These are phyloP conservation scores for Phaseolus coccineus DNA, from an alignment of 331 rosid genomes.

Conservation along the genomic window DNA sequence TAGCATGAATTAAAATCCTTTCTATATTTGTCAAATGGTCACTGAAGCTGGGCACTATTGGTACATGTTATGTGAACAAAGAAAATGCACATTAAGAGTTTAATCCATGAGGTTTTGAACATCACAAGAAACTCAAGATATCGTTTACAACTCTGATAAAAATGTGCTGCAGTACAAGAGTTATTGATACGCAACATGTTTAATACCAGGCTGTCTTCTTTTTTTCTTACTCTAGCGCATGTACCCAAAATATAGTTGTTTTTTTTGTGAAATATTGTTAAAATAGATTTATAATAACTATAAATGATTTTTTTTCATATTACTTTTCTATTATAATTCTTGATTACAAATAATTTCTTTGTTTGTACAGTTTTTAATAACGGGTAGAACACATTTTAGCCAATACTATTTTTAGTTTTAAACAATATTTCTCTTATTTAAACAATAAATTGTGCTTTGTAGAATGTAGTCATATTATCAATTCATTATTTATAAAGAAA, in stretches of 20 bases:
- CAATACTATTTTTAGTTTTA: neutral
- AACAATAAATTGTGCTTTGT: neutral
- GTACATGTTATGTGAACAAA: neutral
- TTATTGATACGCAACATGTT: neutral
- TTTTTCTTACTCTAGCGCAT: neutral
- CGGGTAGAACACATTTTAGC: neutral
- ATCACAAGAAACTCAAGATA: neutral
- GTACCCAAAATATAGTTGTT: neutral
- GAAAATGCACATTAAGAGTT: neutral
- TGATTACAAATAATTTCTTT: neutral
- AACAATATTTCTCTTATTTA: neutral
- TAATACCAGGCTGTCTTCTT: neutral
- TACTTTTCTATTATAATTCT: neutral
- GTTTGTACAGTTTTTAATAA: neutral
- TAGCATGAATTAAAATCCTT: neutral
- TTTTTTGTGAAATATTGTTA: neutral
- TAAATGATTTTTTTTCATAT: neutral
- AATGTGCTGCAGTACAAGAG: neutral
- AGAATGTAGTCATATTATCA: neutral
- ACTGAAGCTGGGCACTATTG: neutral
- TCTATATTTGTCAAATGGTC: neutral
- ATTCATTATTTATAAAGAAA: neutral
- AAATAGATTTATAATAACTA: neutral
- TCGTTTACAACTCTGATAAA: neutral
- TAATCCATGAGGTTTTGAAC: neutral